phyloP scores from a whole-genome alignment of 116 monocot genomes.

The Zostera marina region DNA sequence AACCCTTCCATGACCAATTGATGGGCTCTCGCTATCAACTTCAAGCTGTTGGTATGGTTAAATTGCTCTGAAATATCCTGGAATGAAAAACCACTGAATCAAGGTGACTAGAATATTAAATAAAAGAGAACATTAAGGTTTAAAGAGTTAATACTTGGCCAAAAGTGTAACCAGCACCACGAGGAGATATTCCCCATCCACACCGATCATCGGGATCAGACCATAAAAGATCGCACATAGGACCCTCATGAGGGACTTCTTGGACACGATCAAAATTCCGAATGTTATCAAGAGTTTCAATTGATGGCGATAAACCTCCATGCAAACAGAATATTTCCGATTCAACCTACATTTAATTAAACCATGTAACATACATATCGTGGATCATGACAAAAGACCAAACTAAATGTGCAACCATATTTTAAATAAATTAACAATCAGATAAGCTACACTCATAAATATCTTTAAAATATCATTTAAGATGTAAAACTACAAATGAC shows the following conservation, averaged over 20 bases:
- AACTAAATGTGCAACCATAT: no score
- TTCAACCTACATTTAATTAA: constrained; percentile 44
- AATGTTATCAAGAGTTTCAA: constrained; percentile 87
- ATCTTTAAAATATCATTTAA: no score
- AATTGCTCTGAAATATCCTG: constrained; percentile 97
- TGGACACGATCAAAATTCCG: constrained; percentile 91
- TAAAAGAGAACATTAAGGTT: background rate
- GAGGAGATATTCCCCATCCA: constrained; percentile 95
- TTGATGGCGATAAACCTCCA: constrained; percentile 89
- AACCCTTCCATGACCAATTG: constrained; percentile 88
- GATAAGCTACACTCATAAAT: no score
- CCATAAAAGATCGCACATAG: constrained; percentile 95
- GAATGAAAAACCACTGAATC: constrained; percentile 2
- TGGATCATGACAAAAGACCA: no score
- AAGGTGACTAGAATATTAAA: background rate
- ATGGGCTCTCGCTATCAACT: constrained; percentile 71
- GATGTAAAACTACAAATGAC: no score
- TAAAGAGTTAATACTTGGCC: constrained; percentile 47
- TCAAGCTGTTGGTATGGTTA: constrained; percentile 72
- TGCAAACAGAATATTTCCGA: constrained; percentile 92
- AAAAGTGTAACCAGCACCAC: constrained; percentile 94
- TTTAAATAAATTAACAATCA: no score
- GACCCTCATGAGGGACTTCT: constrained; percentile 94
- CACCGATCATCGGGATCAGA: constrained; percentile 94
- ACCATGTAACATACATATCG: background rate